Evolutionary conservation across 2,329 filamentous ascomycete genomes (phyloP).

Genomic region (Ophiostoma himal-ulmi): DNA sequence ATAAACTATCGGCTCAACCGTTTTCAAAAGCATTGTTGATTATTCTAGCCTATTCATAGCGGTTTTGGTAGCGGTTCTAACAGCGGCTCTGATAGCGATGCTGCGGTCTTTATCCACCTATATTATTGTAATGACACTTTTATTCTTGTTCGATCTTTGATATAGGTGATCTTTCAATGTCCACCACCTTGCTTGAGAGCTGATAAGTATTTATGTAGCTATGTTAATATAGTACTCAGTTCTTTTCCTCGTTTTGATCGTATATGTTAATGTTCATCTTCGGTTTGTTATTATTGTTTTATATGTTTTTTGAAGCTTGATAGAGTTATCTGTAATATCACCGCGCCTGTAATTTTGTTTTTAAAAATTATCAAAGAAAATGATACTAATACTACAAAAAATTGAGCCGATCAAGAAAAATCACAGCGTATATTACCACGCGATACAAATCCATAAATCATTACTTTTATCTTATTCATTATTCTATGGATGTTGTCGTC

Average conservation of each 20-base stretch:
- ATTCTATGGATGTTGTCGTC: neutral
- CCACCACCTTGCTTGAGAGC: neutral
- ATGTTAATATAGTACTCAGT: neutral
- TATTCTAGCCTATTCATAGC: neutral
- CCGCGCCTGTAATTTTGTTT: no score
- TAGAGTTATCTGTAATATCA: no score
- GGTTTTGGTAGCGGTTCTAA: neutral
- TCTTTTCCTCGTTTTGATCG: neutral
- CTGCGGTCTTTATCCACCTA: neutral
- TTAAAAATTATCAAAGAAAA: neutral
- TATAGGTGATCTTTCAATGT: neutral
- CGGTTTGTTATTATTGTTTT: no score
- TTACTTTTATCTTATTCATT: neutral
- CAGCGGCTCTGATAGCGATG: neutral
- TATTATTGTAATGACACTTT: constrained; percentile 1
- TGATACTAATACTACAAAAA: neutral
- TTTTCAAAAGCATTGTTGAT: neutral
- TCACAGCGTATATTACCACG: no score
- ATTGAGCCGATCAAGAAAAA: no score
- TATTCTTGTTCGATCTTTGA: neutral
- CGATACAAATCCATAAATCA: neutral
- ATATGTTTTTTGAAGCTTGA: no score
- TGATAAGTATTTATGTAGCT: neutral
- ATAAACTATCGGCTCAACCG: no score
- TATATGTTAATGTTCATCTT: neutral